phyloP scores from a whole-genome alignment of 2,329 filamentous ascomycete genomes.

The Penicillium griseofulvum region DNA sequence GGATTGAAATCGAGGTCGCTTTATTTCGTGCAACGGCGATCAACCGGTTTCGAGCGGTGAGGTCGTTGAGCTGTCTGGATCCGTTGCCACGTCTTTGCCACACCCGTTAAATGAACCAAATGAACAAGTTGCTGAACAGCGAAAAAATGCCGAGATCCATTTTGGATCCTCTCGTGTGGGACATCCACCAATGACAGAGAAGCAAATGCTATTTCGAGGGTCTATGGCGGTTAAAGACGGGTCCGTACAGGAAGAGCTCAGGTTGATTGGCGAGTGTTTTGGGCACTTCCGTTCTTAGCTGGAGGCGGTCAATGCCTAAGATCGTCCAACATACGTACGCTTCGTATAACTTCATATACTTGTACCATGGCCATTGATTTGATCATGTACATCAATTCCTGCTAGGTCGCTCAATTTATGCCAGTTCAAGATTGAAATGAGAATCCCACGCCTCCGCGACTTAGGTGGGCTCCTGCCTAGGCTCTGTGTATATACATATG shows the following conservation, averaged over 20 bases:
- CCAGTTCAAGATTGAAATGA: background rate
- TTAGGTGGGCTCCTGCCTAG: background rate
- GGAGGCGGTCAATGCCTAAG: background rate
- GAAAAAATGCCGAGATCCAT: background rate
- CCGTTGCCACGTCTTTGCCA: slow-evolving; percentile 11
- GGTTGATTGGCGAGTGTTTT: background rate
- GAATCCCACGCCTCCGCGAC: background rate
- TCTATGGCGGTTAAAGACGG: background rate
- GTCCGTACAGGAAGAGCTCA: background rate
- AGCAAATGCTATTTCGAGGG: background rate
- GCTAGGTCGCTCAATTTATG: background rate
- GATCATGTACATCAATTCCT: background rate
- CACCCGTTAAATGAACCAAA: background rate
- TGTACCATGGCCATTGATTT: background rate
- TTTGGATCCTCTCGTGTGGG: background rate
- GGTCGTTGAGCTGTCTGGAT: background rate
- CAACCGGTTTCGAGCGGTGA: slow-evolving; percentile 5
- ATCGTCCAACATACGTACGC: background rate
- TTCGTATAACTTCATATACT: background rate
- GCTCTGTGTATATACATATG: background rate
- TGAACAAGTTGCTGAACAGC: background rate
- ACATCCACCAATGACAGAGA: background rate
- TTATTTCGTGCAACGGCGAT: background rate
- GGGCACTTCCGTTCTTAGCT: background rate
- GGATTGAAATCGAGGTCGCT: background rate